These are phyloP conservation scores for Anthracocystis panici-leucophaei DNA, from an alignment of 1,284 basidiomycete species.

Conservation along the genomic window DNA sequence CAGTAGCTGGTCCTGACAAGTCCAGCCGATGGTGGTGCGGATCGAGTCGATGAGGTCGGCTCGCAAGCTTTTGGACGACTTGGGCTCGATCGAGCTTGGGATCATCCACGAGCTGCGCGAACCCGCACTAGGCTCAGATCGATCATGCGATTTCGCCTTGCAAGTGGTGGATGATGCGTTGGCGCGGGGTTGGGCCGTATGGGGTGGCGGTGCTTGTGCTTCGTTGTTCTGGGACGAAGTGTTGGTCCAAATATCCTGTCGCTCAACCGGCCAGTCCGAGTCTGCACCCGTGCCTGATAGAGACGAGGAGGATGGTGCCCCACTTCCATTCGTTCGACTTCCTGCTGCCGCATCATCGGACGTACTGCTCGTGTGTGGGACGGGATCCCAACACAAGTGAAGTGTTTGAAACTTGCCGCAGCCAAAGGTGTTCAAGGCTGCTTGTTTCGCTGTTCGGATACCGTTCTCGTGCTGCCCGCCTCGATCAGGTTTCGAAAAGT, in stretches of 20 bases:
- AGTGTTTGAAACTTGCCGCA: slow-evolving; percentile 20
- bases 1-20: slow-evolving; percentile 30
- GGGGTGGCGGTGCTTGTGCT: slow-evolving; percentile 30
- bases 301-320: neutral
- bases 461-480: neutral
- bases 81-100: slow-evolving; percentile 11
- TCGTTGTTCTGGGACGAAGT: slow-evolving; percentile 37
- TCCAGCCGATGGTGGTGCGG: slow-evolving; percentile 42
- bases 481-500: slow-evolving; percentile 6
- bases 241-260: slow-evolving; percentile 59
- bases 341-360: no score
- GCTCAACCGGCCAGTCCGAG: slow-evolving; percentile 52
- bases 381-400: slow-evolving; percentile 41
- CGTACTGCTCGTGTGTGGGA: neutral
- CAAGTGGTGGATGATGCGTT: neutral
- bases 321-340: neutral
- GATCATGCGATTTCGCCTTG: neutral
- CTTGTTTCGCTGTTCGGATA: slow-evolving; percentile 11
- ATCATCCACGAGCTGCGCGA: slow-evolving; percentile 18
- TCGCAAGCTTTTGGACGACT: slow-evolving; percentile 29
- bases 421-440: slow-evolving; percentile 17
- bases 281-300: neutral
- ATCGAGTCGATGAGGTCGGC: slow-evolving; percentile 40
- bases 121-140: neutral
- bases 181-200: slow-evolving; percentile 2